Conservation (phyloP, 306 rosid genomes). For the Trichosanthes cucumerina region DNA sequence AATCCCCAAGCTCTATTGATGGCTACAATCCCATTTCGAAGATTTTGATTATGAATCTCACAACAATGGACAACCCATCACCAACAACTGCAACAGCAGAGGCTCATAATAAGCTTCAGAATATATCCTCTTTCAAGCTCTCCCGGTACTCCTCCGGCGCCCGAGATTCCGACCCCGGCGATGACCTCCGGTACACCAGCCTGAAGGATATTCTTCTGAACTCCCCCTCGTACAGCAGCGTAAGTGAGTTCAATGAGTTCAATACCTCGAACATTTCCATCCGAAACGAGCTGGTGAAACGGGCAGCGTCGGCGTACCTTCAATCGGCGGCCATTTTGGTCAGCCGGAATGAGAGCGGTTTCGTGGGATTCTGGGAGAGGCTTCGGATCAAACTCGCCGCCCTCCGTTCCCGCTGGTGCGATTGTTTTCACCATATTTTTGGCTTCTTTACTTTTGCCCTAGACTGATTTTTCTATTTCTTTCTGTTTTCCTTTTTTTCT, state of each 20-base stretch:
- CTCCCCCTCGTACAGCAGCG: constrained; percentile 19
- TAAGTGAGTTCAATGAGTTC: constrained; percentile 28
- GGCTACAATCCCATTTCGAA: not conserved
- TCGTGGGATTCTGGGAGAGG: constrained; percentile 36
- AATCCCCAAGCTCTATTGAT: constrained; percentile 3
- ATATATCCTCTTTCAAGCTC: constrained; percentile 15
- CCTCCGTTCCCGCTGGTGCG: constrained; percentile 30
- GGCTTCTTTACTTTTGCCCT: constrained; percentile 25
- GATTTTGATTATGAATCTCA: not conserved
- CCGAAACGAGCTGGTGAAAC: constrained; percentile 46
- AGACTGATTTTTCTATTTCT: not conserved
- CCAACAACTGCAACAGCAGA: constrained; percentile 26
- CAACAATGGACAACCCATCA: not conserved
- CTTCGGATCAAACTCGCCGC: constrained; percentile 18
- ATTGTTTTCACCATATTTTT: constrained; percentile 32
- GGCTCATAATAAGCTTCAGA: constrained; percentile 15
- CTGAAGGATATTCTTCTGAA: constrained; percentile 45
- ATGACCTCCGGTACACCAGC: constrained; percentile 48
- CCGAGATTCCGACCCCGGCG: constrained; percentile 8
- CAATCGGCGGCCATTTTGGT: constrained; percentile 37
- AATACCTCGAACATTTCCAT: constrained; percentile 36
- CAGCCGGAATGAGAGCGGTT: constrained; percentile 24
- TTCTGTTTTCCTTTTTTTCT: not conserved
- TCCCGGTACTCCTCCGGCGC: constrained; percentile 15
- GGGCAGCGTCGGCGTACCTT: constrained; percentile 54